Evolutionary conservation across 306 rosid genomes (phyloP).

Genomic region (Cucurbita maxima): DNA sequence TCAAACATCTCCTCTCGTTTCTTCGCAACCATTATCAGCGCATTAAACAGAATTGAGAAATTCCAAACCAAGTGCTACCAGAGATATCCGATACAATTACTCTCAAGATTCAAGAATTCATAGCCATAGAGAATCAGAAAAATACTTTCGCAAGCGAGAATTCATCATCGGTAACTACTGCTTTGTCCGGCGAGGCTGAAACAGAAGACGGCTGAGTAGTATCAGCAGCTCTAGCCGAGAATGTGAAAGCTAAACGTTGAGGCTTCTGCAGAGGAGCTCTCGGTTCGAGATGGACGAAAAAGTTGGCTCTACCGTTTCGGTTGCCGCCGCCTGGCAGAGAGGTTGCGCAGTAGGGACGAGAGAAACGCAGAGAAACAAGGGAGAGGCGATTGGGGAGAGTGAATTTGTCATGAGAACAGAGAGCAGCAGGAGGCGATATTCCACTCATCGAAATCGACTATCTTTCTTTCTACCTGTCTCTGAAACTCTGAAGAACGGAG

Average conservation of each 20-base stretch:
- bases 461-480: neutral
- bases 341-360: neutral
- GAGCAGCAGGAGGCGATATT: neutral
- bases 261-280: neutral
- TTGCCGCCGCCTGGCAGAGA: neutral
- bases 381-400: constrained; percentile 10
- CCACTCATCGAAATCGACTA: constrained; percentile 13
- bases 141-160: constrained; percentile 61
- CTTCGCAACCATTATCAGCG: neutral
- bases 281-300: constrained; percentile 14
- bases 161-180: constrained; percentile 41
- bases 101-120: neutral
- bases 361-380: constrained; percentile 11
- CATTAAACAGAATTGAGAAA: neutral
- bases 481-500: neutral
- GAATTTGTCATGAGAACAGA: constrained; percentile 7
- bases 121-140: too few relatives aligned
- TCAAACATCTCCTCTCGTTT: neutral
- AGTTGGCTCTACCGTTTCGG: neutral
- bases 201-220: constrained; percentile 44
- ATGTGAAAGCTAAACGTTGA: neutral
- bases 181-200: constrained; percentile 17
- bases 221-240: constrained; percentile 46
- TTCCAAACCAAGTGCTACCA: neutral
- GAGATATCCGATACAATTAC: neutral